Base-by-base conservation (phyloP, 2,329 filamentous ascomycete genomes). In the Tolypocladium guangdongense region DNA sequence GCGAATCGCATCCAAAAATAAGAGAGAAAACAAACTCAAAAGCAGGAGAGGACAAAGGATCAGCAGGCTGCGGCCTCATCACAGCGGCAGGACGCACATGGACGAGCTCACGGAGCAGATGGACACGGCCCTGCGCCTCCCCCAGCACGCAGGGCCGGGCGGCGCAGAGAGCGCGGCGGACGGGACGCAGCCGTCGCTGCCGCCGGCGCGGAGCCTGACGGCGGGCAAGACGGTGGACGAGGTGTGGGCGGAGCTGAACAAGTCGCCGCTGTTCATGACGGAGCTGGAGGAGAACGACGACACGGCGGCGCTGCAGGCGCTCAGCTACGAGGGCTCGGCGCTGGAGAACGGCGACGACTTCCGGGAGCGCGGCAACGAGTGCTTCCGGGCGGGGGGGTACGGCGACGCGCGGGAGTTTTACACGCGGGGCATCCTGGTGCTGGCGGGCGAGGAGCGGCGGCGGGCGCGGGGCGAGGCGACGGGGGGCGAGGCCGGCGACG, bases 221-320 rank as follows among this genome's bases (percentile, higher is more conserved):
- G 63, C 62, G 27, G 63, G 72, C 60, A 78, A 76, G 68, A 76
- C 78, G 5, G 69, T 77, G 3, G 78, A 80, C 38, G 78, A 83
- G 61, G 74, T 82, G 36, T 67, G 78, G 54, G 75, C 75, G 11
- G 80, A 83, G 49, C 69, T 83, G 43, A 81, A 81, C 66, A 75
- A 76, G 65, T 80, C 76, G 35, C 93, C 93, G 7, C 79, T 99
- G 38, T 99, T 99, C 77, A 99, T 99, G 93, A 97, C 90, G 33
- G 85, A 88, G 60, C 78, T 96, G 36, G 88, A 88, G 62, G 87
- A 95, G 59, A 96, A 96, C 64, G 77, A 86, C 57, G 84, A 88
- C 60, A 76, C 96, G 0, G 90, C 95, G 62, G 95, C 93, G 0
- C 78, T 99, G 56, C 87, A 88, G 66, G 92, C 93, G 0, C 75